phyloP scores from a whole-genome alignment of 805 yeast species.

The Saccharomycopsis amapae region DNA sequence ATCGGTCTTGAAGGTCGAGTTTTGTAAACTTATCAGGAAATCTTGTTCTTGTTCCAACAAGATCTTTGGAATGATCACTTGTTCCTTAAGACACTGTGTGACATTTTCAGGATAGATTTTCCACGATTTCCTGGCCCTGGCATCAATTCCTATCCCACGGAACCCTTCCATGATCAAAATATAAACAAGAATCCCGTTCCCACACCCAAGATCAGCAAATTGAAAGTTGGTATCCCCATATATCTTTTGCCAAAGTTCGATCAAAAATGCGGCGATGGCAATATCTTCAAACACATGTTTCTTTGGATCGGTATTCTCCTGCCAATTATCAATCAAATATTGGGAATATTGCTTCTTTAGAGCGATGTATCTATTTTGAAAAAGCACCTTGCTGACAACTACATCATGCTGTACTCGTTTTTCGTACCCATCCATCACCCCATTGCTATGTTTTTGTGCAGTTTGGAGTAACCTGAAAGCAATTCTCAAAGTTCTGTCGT shows the following conservation, averaged over 20 bases:
- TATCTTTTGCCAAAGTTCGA: conserved; percentile 70
- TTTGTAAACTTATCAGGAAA: too few species aligned
- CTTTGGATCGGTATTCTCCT: conserved; percentile 89
- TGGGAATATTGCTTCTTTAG: conserved; percentile 80
- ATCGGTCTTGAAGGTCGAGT: conserved; percentile 17
- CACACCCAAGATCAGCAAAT: conserved; percentile 91
- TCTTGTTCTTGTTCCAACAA: conserved; percentile 60
- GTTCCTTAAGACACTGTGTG: conserved; percentile 52
- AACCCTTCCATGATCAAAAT: conserved; percentile 74
- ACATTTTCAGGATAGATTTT: conserved; percentile 59
- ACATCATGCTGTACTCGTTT: conserved; percentile 85
- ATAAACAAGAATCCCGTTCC: conserved; percentile 82
- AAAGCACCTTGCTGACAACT: conserved; percentile 73
- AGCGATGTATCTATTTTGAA: conserved; percentile 74
- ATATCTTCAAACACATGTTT: conserved; percentile 96
- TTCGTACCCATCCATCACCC: conserved; percentile 76
- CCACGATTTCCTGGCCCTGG: conserved; percentile 88
- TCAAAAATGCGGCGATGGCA: conserved; percentile 89
- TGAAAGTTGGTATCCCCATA: conserved; percentile 43
- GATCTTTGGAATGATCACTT: conserved; percentile 74
- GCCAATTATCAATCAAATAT: conserved; percentile 72
- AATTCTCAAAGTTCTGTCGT: conserved; percentile 68
- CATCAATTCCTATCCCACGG: conserved; percentile 81
- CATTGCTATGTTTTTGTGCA: conserved; percentile 74
- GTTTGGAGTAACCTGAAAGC: conserved; percentile 77